These are phyloP conservation scores for Pelargonium australe DNA, from an alignment of 441 rosid species.

Conservation along the genomic window DNA sequence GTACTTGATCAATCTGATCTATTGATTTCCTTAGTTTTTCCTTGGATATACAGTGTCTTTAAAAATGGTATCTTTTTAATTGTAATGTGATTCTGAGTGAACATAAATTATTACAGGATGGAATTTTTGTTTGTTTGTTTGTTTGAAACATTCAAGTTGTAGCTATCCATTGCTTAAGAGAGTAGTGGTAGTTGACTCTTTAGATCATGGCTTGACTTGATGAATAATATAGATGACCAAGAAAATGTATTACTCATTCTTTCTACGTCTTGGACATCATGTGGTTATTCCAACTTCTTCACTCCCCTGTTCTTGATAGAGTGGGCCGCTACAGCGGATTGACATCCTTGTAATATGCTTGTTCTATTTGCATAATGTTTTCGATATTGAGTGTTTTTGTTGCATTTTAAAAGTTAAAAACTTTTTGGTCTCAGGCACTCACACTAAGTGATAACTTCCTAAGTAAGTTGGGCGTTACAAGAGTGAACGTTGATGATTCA, in stretches of 20 bases:
- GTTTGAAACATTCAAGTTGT: no score
- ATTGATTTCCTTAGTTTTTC: no score
- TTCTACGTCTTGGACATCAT: not conserved
- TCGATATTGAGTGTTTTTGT: constrained; percentile 7
- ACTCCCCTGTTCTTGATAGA: not conserved
- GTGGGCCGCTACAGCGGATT: not conserved
- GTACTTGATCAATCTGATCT: not conserved
- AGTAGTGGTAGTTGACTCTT: not conserved
- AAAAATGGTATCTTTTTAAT: no score
- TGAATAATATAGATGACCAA: not conserved
- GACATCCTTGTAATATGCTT: not conserved
- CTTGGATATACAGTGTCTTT: no score
- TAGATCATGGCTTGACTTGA: not conserved
- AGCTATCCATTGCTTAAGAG: not conserved
- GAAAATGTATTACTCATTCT: not conserved
- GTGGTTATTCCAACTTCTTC: not conserved
- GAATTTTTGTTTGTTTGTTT: no score
- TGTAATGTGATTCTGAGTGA: no score
- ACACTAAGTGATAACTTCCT: constrained; percentile 69
- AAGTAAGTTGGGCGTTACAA: constrained; percentile 46
- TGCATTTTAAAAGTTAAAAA: not conserved
- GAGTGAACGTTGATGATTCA: constrained; percentile 61
- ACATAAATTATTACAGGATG: no score
- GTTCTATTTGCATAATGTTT: constrained; percentile 7
- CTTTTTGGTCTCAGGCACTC: constrained; percentile 54